Evolutionary conservation across 768 basidiomycete species (phyloP), one percentile per base, ranked within the genome.

Genomic region (Naganishia onofrii): DNA sequence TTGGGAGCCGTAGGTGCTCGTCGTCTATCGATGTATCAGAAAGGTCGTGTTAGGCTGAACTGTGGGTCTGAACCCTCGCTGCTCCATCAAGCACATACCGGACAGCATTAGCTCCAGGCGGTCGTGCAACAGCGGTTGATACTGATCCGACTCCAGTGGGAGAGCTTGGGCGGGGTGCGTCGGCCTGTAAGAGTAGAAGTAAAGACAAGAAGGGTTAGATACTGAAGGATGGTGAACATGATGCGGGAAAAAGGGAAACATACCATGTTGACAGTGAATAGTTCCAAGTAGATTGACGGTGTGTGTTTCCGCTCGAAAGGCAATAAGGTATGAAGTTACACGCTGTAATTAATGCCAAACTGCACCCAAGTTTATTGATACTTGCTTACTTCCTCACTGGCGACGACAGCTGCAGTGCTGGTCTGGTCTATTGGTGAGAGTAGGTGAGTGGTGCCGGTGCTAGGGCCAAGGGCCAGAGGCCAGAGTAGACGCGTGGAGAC

Each of bases 1-100:
- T 86, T 88, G 57, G 88, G 76, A 34, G 80, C 72, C 19, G 78
- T 76, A 15, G 80, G 73, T 26, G 78, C 80, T 66, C 80, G 72
- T 58, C 80, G 80, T 71, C 80, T 80, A 60, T 26, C 19, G 17
- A 29, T n/a, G 38, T 12, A 31, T 6, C 28, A 12, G 12, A 44
- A 36, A 29, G 29, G 4, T n/a, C 38, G 19, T 42, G 42, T 44
- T 13, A 29, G 23, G 10, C 38, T 34, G 34, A 6, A 38, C 13
- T 32, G 34, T 21, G 38, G 2, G 63, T 36, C 19, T 65, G 26
- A 44, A 7, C 19, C 31, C 42, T 36, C 26, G 29, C 6, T 15
- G 48, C n/a, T 26, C 9, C 23, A 5, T 9, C 8, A 29, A 21
- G 7, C 19, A 73, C 77, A 70, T 66, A 80, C 79, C 79, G 71